Evolutionary conservation across 2,329 filamentous ascomycete genomes (phyloP).

Genomic region (Xylaria sp.): DNA sequence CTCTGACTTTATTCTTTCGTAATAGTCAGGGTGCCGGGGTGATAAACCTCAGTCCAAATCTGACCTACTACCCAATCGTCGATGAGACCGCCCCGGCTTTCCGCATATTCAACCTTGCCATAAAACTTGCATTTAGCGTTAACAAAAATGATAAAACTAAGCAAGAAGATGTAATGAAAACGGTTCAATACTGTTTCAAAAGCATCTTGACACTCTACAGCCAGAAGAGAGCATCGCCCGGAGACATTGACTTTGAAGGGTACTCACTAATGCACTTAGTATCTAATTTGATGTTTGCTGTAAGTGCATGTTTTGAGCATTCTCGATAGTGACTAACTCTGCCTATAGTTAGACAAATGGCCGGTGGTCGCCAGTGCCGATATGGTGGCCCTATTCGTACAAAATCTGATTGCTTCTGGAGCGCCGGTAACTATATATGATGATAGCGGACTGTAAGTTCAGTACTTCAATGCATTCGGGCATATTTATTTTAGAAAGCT

Average conservation of each 20-base stretch:
- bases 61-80: slow-evolving; percentile 23
- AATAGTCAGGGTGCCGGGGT: slow-evolving; percentile 15
- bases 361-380: too few species aligned
- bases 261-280: background rate
- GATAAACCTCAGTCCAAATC: slow-evolving; percentile 10
- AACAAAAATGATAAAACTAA: too few species aligned
- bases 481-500: background rate
- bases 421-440: background rate
- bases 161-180: background rate
- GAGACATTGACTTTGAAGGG: background rate
- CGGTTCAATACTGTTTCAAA: background rate
- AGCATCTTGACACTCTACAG: slow-evolving; percentile 3
- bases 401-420: background rate
- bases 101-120: background rate
- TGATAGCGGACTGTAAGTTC: background rate
- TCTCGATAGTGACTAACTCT: background rate
- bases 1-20: slow-evolving; percentile 12
- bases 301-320: background rate
- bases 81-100: slow-evolving; percentile 13
- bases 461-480: background rate
- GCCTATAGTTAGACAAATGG: background rate
- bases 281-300: fast-evolving
- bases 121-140: background rate
- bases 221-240: background rate
- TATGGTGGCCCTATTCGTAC: background rate